These are phyloP conservation scores for Umbelopsis sp. DNA, from an alignment of 192 early-diverging fungal species.

Conservation along the genomic window DNA sequence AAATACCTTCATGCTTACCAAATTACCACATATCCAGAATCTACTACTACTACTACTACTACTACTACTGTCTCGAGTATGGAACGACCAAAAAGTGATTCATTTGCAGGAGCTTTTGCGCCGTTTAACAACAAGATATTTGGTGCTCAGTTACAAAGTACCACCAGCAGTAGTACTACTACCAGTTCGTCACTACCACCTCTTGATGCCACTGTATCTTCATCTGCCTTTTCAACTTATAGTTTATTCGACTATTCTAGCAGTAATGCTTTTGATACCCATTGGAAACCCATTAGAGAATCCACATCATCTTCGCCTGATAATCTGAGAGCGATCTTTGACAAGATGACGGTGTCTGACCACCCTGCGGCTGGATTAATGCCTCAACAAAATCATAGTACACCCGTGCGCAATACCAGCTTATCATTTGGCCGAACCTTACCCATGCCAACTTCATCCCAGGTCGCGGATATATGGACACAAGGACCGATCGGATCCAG, in stretches of 20 bases:
- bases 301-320: constrained; percentile 10
- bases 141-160: constrained; percentile 28
- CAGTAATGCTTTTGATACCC: constrained; percentile 23
- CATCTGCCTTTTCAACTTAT: constrained; percentile 18
- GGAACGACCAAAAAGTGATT: constrained; percentile 44
- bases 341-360: not conserved
- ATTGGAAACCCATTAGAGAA: constrained; percentile 19
- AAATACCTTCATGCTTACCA: constrained; percentile 27
- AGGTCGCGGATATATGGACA: constrained; percentile 4
- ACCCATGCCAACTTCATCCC: constrained; percentile 4
- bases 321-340: constrained; percentile 22
- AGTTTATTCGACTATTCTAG: constrained; percentile 19
- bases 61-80: too few relatives aligned
- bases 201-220: not conserved
- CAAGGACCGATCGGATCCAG: constrained; percentile 3
- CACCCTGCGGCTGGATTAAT: not conserved
- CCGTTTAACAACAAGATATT: constrained; percentile 61
- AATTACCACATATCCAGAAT: constrained; percentile 35
- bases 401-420: constrained; percentile 14
- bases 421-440: constrained; percentile 8
- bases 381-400: constrained; percentile 14
- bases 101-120: constrained; percentile 56
- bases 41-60: constrained; percentile 14
- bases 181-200: not conserved
- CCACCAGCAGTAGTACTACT: not conserved